phyloP scores from a whole-genome alignment of 768 basidiomycete species.

The Tulasnella sp. region DNA sequence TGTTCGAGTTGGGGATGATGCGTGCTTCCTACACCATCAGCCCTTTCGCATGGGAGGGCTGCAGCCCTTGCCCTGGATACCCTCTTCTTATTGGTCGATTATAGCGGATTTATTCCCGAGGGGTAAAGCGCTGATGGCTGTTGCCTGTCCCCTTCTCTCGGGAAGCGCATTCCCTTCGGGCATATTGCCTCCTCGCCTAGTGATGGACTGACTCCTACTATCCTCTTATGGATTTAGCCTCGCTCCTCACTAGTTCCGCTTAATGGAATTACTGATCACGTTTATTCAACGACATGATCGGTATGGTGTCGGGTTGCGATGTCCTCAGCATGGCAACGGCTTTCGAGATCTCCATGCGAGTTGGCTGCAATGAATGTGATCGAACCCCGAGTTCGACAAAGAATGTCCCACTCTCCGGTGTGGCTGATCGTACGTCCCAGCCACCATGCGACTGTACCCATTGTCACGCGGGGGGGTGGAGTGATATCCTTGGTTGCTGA shows the following conservation, averaged over 20 bases:
- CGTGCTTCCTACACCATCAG: background rate
- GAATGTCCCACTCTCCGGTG: background rate
- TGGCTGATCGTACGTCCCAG: background rate
- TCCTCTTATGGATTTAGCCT: conserved; percentile 2
- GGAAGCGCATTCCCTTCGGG: conserved; percentile 6
- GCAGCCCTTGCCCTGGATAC: background rate
- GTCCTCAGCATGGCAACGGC: background rate
- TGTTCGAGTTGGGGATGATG: background rate
- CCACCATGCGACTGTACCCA: conserved; percentile 6
- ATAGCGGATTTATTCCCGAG: background rate
- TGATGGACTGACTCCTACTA: background rate
- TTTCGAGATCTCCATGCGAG: background rate
- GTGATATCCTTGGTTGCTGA: background rate
- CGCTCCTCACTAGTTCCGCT: background rate
- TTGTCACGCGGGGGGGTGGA: background rate
- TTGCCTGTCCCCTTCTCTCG: background rate
- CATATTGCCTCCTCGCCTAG: conserved; percentile 1
- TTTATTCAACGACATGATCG: background rate
- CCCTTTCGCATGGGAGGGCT: background rate
- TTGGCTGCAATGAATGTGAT: background rate
- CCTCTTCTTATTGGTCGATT: background rate
- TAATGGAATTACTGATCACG: background rate
- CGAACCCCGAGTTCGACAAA: background rate
- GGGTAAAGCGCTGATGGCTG: conserved; percentile 8
- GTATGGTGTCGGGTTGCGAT: background rate